Evolutionary conservation across 768 basidiomycete species (phyloP), one percentile per base, ranked within the genome.

Genomic region (Nidularia sp.): DNA sequence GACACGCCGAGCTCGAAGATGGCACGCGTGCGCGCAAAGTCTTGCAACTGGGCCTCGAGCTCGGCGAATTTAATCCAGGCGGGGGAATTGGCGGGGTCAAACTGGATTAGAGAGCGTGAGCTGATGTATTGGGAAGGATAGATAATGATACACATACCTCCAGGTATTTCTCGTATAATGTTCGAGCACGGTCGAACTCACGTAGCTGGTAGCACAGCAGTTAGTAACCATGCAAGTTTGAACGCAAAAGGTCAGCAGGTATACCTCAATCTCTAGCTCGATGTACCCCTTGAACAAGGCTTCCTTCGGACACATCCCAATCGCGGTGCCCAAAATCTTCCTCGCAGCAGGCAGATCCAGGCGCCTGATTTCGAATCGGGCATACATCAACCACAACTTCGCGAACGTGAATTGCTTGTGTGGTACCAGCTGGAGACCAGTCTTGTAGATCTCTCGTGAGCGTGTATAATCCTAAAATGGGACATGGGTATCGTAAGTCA

Each of bases 391-490:
- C 97, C 97, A 99, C 8, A 98, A 72, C 70, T 99, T 99, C 2
- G 97, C 91, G 59, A 99, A 99, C 0, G 97, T 98, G 68, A 99
- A 99, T 53, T 86, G 83, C 63, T 96, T 96, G 67, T 99, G 96
- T 0, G 97, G 97, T 2, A 98, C 86, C 22, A 98, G 84, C 53
- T 80, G 79, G 49, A 96, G 70, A 5, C 88, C 92, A 0, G 93
- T 94, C 66, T 93, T 88, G 70, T 94, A 98, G 33, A 99, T 88
- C 61, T 98, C 90, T 47, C 94, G 81, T 25, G 92, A 79, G 2
- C 97, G 88, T 34, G 75, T 75, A 58, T 85, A 88, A 62, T 99
- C 95, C 88, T 96, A 45, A 29, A 34, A 45, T 10, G 53, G 52
- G 8, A 54, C 3, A 47, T 6, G 36, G 18, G 39, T 34, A 6